phyloP scores from a whole-genome alignment of 345 rosid species.

The Hirschfeldia incana region DNA sequence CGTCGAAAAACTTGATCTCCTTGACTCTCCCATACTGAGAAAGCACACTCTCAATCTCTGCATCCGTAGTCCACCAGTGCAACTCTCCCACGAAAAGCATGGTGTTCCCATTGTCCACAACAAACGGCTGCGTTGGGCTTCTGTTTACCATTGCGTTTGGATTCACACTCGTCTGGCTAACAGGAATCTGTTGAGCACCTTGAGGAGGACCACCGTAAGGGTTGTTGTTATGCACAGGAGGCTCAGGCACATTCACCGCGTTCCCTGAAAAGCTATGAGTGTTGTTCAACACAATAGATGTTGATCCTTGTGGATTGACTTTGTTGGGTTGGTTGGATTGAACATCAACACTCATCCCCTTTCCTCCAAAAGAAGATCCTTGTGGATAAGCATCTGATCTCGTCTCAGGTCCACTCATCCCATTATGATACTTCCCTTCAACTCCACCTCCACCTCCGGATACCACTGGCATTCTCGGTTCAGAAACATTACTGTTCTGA shows the following conservation, averaged over 20 bases:
- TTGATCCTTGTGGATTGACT: conserved; percentile 50
- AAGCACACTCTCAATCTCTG: conserved; percentile 67
- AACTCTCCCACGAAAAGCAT: conserved; percentile 75
- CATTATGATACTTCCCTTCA: conserved; percentile 46
- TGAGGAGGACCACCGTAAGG: conserved; percentile 48
- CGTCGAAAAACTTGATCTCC: conserved; percentile 84
- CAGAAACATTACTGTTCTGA: conserved; percentile 43
- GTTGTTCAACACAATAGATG: conserved; percentile 45
- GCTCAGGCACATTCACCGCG: conserved; percentile 48
- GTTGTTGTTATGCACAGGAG: conserved; percentile 50
- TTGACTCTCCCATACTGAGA: conserved; percentile 77
- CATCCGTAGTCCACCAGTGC: conserved; percentile 96
- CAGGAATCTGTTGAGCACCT: conserved; percentile 50
- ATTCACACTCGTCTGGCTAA: conserved; percentile 57
- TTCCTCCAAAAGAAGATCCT: conserved; percentile 45
- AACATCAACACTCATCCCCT: conserved; percentile 47
- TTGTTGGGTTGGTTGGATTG: conserved; percentile 54
- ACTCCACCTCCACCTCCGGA: conserved; percentile 50
- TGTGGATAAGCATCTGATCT: conserved; percentile 52
- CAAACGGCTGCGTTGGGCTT: conserved; percentile 58
- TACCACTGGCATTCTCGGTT: conserved; percentile 44
- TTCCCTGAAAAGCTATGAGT: conserved; percentile 54
- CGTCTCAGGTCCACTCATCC: conserved; percentile 49
- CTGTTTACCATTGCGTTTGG: conserved; percentile 49
- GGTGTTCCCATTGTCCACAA: conserved; percentile 76